phyloP scores from a whole-genome alignment of 2,329 filamentous ascomycete genomes.

The Fusarium fracticaudum region DNA sequence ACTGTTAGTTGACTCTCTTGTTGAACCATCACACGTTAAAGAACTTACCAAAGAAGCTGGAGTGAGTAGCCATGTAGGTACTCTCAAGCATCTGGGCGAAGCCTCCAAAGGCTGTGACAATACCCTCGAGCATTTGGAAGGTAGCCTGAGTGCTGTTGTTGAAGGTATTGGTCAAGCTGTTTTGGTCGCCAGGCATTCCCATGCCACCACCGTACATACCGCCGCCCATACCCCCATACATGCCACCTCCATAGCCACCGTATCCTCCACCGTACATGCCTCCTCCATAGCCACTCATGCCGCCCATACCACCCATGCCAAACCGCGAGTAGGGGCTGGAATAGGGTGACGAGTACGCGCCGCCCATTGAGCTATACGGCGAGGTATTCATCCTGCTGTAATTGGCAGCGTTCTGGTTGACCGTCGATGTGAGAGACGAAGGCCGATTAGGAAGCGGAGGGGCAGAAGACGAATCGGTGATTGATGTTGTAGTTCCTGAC shows the following conservation, averaged over 20 bases:
- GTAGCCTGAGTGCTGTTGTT: constrained; percentile 94
- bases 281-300: constrained; percentile 12
- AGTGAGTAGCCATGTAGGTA: constrained; percentile 99
- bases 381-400: constrained; percentile 74
- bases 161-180: constrained; percentile 95
- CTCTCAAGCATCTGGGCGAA: constrained; percentile 99
- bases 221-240: constrained; percentile 54
- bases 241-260: constrained; percentile 55
- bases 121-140: constrained; percentile 97
- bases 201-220: constrained; percentile 55
- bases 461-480: constrained; percentile 51
- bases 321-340: constrained; percentile 58
- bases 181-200: constrained; percentile 79
- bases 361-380: constrained; percentile 58
- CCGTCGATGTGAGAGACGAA: constrained; percentile 77
- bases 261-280: constrained; percentile 42
- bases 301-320: constrained; percentile 27
- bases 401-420: constrained; percentile 87
- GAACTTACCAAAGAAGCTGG: constrained; percentile 90
- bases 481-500: constrained; percentile 52
- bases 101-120: constrained; percentile 95
- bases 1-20: constrained; percentile 3
- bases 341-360: constrained; percentile 54
- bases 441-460: constrained; percentile 86
- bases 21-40: neutral